These are phyloP conservation scores for Sphagnum fallax DNA, from an alignment of 228 moss, liverwort and hornwort species.

Conservation along the genomic window DNA sequence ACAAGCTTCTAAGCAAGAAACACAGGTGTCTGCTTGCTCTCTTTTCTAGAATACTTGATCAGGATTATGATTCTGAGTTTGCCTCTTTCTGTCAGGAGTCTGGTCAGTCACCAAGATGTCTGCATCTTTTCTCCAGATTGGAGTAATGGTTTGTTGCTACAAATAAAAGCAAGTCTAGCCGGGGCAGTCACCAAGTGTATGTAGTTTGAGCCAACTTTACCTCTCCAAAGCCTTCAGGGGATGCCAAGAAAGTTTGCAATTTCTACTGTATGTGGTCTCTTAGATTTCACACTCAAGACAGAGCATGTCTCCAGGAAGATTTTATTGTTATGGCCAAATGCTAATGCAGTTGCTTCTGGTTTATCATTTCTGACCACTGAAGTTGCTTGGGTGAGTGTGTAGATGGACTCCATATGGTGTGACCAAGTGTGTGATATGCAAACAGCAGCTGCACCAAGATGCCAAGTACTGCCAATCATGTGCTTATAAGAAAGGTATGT, in stretches of 20 bases:
- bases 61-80: not conserved
- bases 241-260: too few relatives aligned
- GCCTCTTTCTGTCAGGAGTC: not conserved
- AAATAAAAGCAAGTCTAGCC: not conserved
- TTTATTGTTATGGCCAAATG: too few relatives aligned
- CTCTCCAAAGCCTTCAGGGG: too few relatives aligned
- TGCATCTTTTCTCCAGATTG: not conserved
- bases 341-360: too few relatives aligned
- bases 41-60: not conserved
- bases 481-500: conserved; percentile 82
- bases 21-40: conserved; percentile 43
- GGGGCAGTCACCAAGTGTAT: not conserved
- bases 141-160: not conserved
- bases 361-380: too few relatives aligned
- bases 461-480: conserved; percentile 68
- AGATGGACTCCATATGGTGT: conserved; percentile 84
- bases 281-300: not conserved
- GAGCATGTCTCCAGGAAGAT: too few relatives aligned
- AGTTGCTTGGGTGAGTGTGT: not conserved
- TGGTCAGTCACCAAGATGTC: not conserved
- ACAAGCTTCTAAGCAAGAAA: conserved; percentile 80
- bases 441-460: conserved; percentile 67
- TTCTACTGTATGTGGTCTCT: not conserved
- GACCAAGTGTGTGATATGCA: conserved; percentile 74
- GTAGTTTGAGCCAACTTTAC: not conserved